These are phyloP conservation scores for Fusarium illudens DNA, from an alignment of 2,329 filamentous ascomycete genomes.

Conservation along the genomic window DNA sequence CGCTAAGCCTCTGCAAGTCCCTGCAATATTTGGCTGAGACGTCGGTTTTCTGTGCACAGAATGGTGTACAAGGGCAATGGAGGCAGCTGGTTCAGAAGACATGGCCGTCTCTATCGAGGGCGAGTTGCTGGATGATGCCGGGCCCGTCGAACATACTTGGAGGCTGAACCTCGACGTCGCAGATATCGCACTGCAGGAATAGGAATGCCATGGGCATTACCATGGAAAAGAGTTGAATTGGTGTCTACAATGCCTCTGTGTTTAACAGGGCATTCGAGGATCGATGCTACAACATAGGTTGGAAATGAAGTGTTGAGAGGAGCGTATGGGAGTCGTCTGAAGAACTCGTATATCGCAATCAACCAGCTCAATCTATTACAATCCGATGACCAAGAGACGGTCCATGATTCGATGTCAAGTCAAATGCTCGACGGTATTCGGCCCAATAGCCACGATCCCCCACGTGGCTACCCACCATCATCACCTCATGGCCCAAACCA, in stretches of 20 bases:
- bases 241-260: background rate
- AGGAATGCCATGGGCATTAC: background rate
- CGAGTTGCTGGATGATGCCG: background rate
- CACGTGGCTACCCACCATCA: conserved; percentile 31
- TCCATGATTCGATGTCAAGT: conserved; percentile 27
- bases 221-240: background rate
- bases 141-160: background rate
- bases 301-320: background rate
- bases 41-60: background rate
- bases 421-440: background rate
- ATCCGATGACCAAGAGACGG: conserved; percentile 39
- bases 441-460: conserved; percentile 23
- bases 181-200: background rate
- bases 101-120: background rate
- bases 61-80: background rate
- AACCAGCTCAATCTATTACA: background rate
- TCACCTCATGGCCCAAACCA: conserved; percentile 16
- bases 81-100: background rate
- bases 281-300: background rate
- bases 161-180: background rate
- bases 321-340: background rate
- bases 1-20: background rate
- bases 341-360: background rate
- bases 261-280: background rate
- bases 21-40: background rate